phyloP scores from a whole-genome alignment of 2,329 filamentous ascomycete genomes.

The Magnaporthiopsis poae region DNA sequence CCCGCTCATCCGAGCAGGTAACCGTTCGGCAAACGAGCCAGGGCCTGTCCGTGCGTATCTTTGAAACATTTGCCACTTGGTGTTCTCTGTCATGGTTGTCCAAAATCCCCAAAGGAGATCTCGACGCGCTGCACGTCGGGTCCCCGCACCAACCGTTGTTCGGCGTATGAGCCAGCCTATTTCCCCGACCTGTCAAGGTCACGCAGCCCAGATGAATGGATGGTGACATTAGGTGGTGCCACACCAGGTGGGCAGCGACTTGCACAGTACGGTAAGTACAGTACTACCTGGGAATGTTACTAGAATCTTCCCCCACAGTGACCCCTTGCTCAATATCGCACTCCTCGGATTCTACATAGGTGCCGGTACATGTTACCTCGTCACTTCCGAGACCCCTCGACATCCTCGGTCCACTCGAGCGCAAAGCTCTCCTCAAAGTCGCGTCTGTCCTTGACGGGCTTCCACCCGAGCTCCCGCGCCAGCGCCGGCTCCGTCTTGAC shows the following conservation, averaged over 20 bases:
- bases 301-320: background rate
- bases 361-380: too few relatives aligned
- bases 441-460: slow-evolving; percentile 20
- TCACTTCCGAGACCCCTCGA: background rate
- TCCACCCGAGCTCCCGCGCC: slow-evolving; percentile 22
- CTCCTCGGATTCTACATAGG: background rate
- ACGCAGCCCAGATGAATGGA: background rate
- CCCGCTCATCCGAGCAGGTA: too few relatives aligned
- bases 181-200: background rate
- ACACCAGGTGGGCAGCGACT: background rate
- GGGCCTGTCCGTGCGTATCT: background rate
- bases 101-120: background rate
- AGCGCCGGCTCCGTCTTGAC: slow-evolving; percentile 18
- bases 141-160: background rate
- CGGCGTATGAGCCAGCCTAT: too few relatives aligned
- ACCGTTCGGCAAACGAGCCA: background rate
- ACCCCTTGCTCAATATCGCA: background rate
- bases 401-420: background rate
- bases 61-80: background rate
- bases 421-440: slow-evolving; percentile 18
- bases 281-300: too few relatives aligned
- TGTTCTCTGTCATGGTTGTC: background rate
- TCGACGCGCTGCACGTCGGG: background rate
- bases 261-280: too few relatives aligned
- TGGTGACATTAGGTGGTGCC: background rate